Conservation (phyloP, 129 eudicot genomes). For the Artemisia annua region DNA sequence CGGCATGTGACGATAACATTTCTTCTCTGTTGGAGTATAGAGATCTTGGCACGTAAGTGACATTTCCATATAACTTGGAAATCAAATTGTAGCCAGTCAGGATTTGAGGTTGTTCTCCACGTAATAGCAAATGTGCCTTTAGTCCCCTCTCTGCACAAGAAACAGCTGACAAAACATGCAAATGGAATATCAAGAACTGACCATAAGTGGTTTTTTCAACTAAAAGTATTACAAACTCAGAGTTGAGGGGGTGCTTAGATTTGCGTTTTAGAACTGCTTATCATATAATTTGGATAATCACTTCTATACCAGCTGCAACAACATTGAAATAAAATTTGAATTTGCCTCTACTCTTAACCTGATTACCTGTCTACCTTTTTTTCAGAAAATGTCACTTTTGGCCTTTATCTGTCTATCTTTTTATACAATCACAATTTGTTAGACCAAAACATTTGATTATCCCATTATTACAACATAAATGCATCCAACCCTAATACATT, state of each 20-base stretch:
- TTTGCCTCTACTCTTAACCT: background rate
- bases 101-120: conserved; percentile 93
- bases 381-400: background rate
- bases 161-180: conserved; percentile 62
- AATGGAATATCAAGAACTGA: conserved; percentile 23
- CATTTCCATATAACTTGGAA: conserved; percentile 73
- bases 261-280: conserved; percentile 9
- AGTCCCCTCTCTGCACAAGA: conserved; percentile 95
- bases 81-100: conserved; percentile 79
- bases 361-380: background rate
- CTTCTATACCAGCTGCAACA: background rate
- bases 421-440: background rate
- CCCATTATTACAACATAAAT: background rate
- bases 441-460: background rate
- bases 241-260: conserved; percentile 8
- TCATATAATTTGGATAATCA: conserved; percentile 11
- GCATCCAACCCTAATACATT: background rate
- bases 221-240: background rate
- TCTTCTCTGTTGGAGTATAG: conserved; percentile 74
- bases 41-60: conserved; percentile 77
- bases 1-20: conserved; percentile 69
- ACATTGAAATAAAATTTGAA: background rate
- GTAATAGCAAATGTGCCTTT: conserved; percentile 76
- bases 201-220: background rate
- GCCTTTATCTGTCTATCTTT: background rate